A percentile compares a stretch with the other conserved stretches of the same genome.
Conservation (phyloP, 1,284 basidiomycete genomes). For the Marasmius sp. region DNA sequence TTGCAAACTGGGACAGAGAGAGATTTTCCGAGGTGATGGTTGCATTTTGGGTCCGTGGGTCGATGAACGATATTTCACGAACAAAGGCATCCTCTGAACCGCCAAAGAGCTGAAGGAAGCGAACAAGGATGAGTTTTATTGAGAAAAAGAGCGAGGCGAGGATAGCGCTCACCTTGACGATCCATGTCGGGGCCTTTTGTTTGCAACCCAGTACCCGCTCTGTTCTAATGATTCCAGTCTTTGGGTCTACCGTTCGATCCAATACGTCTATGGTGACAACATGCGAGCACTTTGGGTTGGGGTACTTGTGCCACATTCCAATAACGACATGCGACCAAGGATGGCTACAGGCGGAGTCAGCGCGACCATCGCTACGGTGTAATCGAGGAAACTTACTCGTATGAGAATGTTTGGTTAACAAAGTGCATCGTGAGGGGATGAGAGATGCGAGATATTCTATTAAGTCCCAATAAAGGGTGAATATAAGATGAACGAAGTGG, state of each 20-base stretch:
- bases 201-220: constrained; percentile 85
- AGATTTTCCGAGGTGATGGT: constrained; percentile 90
- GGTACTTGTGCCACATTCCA: constrained; percentile 94
- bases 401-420: constrained; percentile 72
- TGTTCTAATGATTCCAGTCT: constrained; percentile 85
- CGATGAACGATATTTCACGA: constrained; percentile 90
- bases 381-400: constrained; percentile 52
- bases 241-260: constrained; percentile 78
- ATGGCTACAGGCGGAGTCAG: constrained; percentile 51
- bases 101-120: constrained; percentile 67
- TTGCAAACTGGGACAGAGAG: constrained; percentile 85
- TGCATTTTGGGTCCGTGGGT: constrained; percentile 76
- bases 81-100: constrained; percentile 93
- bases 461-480: constrained; percentile 1
- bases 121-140: constrained; percentile 7
- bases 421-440: constrained; percentile 56
- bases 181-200: constrained; percentile 83
- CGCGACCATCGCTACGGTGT: neutral
- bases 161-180: constrained; percentile 62
- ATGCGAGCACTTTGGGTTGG: constrained; percentile 90
- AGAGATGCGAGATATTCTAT: constrained; percentile 4
- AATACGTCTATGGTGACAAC: constrained; percentile 90
- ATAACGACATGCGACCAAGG: constrained; percentile 85
- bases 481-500: constrained; percentile 11
- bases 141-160: constrained; percentile 22